These are phyloP conservation scores for Yarrowia hollandica DNA, from an alignment of 805 yeast genomes.

Conservation along the genomic window DNA sequence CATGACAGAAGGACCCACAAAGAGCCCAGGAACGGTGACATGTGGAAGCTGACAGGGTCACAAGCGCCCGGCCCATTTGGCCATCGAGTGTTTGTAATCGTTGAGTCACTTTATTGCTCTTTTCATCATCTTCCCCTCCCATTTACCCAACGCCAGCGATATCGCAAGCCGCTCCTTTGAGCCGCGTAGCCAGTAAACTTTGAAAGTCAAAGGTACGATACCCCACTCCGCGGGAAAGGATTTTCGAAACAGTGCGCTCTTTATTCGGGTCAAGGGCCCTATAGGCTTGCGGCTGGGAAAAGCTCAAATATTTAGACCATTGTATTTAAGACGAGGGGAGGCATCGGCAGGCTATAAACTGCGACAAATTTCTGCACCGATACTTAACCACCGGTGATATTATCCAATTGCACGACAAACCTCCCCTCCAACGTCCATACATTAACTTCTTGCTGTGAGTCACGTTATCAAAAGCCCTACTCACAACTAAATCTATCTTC, in stretches of 20 bases:
- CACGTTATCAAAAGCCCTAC: slow-evolving; percentile 10
- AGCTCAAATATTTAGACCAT: not conserved
- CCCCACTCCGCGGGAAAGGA: slow-evolving; percentile 29
- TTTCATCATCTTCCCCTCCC: too few relatives aligned
- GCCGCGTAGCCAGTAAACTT: slow-evolving; percentile 8
- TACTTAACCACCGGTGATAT: too few relatives aligned
- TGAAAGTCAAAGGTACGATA: slow-evolving; percentile 10
- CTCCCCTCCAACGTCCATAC: not conserved
- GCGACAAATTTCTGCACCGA: too few relatives aligned
- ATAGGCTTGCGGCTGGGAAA: slow-evolving; percentile 15
- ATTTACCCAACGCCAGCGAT: not conserved
- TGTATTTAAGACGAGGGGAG: not conserved
- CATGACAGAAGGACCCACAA: not conserved
- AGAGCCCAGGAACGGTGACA: not conserved
- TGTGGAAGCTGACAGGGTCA: not conserved
- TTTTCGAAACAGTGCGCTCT: slow-evolving; percentile 18
- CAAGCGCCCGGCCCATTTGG: too few relatives aligned
- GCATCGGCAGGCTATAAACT: too few relatives aligned
- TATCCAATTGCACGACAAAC: too few relatives aligned
- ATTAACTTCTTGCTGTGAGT: slow-evolving; percentile 27
- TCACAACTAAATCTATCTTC: too few relatives aligned
- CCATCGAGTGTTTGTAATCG: too few relatives aligned
- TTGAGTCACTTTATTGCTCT: too few relatives aligned
- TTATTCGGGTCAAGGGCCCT: slow-evolving; percentile 26
- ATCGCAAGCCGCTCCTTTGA: slow-evolving; percentile 23